Evolutionary conservation across 2,329 filamentous ascomycete genomes (phyloP), one percentile per base, ranked within the genome.

Genomic region (Aspergillus pseudoterreus): DNA sequence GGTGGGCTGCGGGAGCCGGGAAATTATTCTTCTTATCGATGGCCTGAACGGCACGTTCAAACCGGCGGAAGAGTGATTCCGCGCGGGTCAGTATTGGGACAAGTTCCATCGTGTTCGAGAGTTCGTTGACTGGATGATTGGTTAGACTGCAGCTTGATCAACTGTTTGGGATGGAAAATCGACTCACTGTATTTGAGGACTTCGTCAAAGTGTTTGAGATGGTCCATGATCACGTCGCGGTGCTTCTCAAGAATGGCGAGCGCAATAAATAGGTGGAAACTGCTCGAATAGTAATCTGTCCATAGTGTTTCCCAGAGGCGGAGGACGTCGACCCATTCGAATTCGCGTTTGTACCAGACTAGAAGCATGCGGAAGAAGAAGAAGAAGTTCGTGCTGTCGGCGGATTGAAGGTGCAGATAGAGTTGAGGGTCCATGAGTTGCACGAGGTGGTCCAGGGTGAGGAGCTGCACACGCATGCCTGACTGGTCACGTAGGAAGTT

Each of bases 361-460:
- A 99, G 79, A 32, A 99, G 79, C 94, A 97, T 97, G 54, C 94
- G 88, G 82, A 97, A 99, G 78, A 99, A 97, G 78, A 99, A 99
- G 74, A 99, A 99, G 73, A 99, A 99, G 70, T 99, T 99, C 21
- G 94, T 99, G 64, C 88, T 95, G 64, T 99, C 95, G 17, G 92
- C 89, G 14, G 82, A 85, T 69, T 95, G 84, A 0, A 99, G 82
- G 63, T 99, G 94, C 2, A 88, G 79, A 72, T 96, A 97, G 6
- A 99, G 83, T 67, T 91, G 88, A 0, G 95, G 94, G 60, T 99
- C 94, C 84, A 99, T 92, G 51, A 99, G 89, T 67, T 95, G 91
- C 11, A 97, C 91, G 1, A 99, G 85, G 58, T 99, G 91, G 66
- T 99, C 92, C 3, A 99, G 83, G 0, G 92, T 91, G 36, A 90